Conservation (phyloP, 2,329 filamentous ascomycete species). For the Penicillium sclerotiorum region DNA sequence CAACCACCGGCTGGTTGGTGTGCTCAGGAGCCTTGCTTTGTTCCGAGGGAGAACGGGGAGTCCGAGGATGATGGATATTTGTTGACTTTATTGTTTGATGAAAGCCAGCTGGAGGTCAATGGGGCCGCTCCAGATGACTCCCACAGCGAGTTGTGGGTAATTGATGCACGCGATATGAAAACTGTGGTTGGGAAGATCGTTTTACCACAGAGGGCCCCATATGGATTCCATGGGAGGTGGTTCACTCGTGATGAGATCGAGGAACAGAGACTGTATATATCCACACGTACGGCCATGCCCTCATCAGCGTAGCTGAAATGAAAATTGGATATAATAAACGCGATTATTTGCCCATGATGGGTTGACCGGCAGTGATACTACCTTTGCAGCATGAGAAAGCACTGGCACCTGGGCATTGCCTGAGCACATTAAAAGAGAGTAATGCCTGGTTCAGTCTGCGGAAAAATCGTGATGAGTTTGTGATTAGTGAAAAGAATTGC, state of each 20-base stretch:
- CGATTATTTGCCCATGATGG: too few species aligned
- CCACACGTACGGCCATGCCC: too few species aligned
- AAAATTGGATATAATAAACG: too few species aligned
- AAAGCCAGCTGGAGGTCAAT: conserved; percentile 55
- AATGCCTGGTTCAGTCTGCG: too few species aligned
- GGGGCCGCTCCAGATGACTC: conserved; percentile 52
- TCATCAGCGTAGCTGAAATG: too few species aligned
- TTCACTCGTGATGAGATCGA: neutral
- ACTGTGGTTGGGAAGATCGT: conserved; percentile 56
- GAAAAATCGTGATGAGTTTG: too few species aligned
- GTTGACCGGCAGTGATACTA: too few species aligned
- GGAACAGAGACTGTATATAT: neutral
- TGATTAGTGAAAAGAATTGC: too few species aligned
- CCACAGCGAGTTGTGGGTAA: conserved; percentile 63
- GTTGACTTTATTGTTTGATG: conserved; percentile 71
- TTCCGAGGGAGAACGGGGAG: conserved; percentile 21
- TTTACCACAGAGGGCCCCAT: conserved; percentile 69
- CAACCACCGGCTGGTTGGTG: neutral
- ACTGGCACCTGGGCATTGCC: too few species aligned
- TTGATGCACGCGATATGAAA: conserved; percentile 50
- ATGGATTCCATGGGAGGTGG: conserved; percentile 35
- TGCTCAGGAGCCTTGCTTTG: neutral
- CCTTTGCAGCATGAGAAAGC: too few species aligned
- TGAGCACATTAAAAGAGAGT: too few species aligned
- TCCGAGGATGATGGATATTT: conserved; percentile 69